Conservation (phyloP, 2,329 filamentous ascomycete species). For the Fusarium duplospermum region DNA sequence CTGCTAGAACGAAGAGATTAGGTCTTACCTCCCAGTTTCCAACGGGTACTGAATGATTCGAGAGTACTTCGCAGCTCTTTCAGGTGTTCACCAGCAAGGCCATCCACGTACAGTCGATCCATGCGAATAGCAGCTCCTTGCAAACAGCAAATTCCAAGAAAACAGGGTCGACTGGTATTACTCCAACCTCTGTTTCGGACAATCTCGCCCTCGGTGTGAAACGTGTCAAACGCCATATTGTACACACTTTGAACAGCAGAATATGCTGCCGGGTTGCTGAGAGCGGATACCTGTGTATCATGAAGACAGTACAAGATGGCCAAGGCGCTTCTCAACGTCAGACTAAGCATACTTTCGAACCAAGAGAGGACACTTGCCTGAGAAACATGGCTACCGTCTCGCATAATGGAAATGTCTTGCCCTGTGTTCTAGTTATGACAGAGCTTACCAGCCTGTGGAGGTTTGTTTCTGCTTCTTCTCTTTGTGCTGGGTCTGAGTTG, state of each 20-base stretch:
- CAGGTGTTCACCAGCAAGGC: neutral
- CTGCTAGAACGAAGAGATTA: accelerated
- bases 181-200: neutral
- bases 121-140: neutral
- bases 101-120: neutral
- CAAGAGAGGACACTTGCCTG: neutral
- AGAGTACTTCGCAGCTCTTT: neutral
- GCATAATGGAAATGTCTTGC: neutral
- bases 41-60: neutral
- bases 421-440: neutral
- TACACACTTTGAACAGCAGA: neutral
- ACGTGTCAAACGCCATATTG: neutral
- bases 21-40: neutral
- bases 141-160: neutral
- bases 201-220: neutral
- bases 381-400: neutral
- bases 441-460: neutral
- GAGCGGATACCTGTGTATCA: neutral
- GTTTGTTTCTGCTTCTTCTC: neutral
- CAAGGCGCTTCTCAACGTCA: neutral
- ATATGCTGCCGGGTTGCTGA: neutral
- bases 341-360: neutral
- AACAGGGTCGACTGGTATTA: neutral
- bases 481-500: neutral
- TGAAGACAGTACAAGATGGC: neutral